Percentiles rank a stretch among this genome's conserved stretches.
These are phyloP conservation scores for Scheffersomyces lignosus DNA, from an alignment of 805 yeast genomes.

Conservation along the genomic window DNA sequence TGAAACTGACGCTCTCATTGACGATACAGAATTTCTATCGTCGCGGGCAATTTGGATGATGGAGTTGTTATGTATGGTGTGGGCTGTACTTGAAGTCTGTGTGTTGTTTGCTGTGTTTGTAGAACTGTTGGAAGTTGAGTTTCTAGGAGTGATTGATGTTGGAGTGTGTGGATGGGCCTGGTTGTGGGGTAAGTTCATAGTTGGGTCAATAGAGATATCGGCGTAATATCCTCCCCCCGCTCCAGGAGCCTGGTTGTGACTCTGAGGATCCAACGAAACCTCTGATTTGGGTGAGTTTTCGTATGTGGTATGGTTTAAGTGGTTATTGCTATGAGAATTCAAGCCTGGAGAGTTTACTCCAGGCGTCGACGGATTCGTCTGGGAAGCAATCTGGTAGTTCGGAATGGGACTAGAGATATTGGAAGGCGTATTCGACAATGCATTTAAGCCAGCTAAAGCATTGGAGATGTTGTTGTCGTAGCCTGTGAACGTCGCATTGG, in stretches of 20 bases:
- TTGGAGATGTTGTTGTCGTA: conserved; percentile 40
- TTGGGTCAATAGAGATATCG: conserved; percentile 44
- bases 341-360: conserved; percentile 20
- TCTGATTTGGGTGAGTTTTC: conserved; percentile 28
- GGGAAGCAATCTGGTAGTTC: conserved; percentile 8
- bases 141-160: conserved; percentile 27
- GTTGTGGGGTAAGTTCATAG: conserved; percentile 47
- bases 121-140: conserved; percentile 21
- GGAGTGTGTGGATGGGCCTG: conserved; percentile 34
- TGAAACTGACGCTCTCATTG: conserved; percentile 38
- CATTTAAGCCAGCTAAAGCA: conserved; percentile 47
- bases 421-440: conserved; percentile 36
- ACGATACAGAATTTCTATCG: conserved; percentile 36
- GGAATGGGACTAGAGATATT: conserved; percentile 28
- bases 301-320: conserved; percentile 13
- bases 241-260: conserved; percentile 26
- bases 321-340: conserved; percentile 5
- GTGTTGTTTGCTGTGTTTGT: not conserved
- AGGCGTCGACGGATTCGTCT: conserved; percentile 22
- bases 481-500: conserved; percentile 38
- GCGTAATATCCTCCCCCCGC: conserved; percentile 45
- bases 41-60: conserved; percentile 42
- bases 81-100: conserved; percentile 1
- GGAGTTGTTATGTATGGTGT: conserved; percentile 33
- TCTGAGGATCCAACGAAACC: conserved; percentile 30